phyloP scores from a whole-genome alignment of 1,139 yeast genomes.

The Blastobotrys serpentis region DNA sequence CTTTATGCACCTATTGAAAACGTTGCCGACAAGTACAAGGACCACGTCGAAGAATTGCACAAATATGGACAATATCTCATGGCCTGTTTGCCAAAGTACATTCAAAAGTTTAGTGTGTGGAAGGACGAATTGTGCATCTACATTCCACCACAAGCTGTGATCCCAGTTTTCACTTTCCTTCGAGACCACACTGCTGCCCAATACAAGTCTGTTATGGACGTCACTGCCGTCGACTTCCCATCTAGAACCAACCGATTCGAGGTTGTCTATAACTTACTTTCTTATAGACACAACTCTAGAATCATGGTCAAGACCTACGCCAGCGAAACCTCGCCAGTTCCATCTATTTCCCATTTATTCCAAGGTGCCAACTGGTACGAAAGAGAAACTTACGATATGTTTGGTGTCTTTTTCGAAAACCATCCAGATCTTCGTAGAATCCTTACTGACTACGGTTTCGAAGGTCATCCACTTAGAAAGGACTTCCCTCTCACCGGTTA shows the following conservation, averaged over 20 bases:
- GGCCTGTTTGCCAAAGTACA: constrained; percentile 75
- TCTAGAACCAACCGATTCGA: constrained; percentile 82
- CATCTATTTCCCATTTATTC: constrained; percentile 66
- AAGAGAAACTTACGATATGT: constrained; percentile 84
- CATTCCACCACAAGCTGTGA: constrained; percentile 72
- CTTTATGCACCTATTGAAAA: constrained; percentile 62
- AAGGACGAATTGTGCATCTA: constrained; percentile 80
- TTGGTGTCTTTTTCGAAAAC: constrained; percentile 81
- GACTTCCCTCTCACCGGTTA: constrained; percentile 93
- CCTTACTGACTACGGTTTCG: constrained; percentile 90
- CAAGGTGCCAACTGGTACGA: constrained; percentile 90
- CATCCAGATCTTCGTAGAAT: constrained; percentile 90
- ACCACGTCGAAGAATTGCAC: constrained; percentile 71
- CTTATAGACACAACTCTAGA: constrained; percentile 82
- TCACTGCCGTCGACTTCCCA: constrained; percentile 87
- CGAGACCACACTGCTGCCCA: constrained; percentile 80
- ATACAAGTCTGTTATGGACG: constrained; percentile 74
- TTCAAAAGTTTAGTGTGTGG: constrained; percentile 87
- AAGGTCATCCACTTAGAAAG: constrained; percentile 88
- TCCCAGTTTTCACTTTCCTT: constrained; percentile 68
- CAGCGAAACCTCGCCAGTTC: constrained; percentile 77
- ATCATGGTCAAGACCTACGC: constrained; percentile 89
- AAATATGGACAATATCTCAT: constrained; percentile 79
- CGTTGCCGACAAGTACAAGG: constrained; percentile 75
- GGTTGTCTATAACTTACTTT: constrained; percentile 77